Evolutionary conservation across 768 basidiomycete genomes (phyloP), one percentile per base, ranked within the genome.

Genomic region (Kwoniella sp.): DNA sequence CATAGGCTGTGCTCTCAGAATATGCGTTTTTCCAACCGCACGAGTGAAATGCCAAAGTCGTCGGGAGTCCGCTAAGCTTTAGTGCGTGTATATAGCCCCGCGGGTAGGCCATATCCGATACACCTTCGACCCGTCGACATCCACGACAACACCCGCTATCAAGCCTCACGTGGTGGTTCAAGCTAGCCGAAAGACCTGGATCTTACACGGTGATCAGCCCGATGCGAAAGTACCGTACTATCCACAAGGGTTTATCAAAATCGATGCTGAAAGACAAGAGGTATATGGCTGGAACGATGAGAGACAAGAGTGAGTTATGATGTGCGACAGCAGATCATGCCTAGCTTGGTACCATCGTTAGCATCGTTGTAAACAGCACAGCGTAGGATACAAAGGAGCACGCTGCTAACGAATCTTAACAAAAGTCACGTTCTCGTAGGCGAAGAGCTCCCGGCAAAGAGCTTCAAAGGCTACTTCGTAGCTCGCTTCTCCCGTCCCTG

Each of bases 71-170:
- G 34, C 34, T 37, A 5, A 7, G 34, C 13, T 7, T 37, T 5
- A 13, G 34, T 37, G 34, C 13, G 34, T 17, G 29, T 37, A 12
- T 67, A 4, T 66, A 90, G 89, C 89, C 7, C 90, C 90, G 7
- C 85, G 88, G 8, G 89, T 89, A 2, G 90, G 88, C 0, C 89
- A 91, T 75, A 82, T 91, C 0, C 85, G 87, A 2, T 89, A 90
- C 78, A 87, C 86, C 0, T 91, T 89, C 81, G 62, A 62, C 20
- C 26, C 68, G 7, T 22, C 53, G 15, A 69, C 73, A n/a, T 81
- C 82, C 5, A n/a, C 68, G 7, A 17, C 53, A 11, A 69, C 73
- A 17, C 41, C 41, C 20, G 55, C 69, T 20, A 25, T 50, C 2
- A 28, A 31, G 22, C 88, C 88, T 0, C 89, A 88, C 60, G 82